Percentiles rank a stretch among this genome's conserved stretches.
Evolutionary conservation across 75 land plant genomes (phyloP).

Genomic region (Chamaecyparis obtusa): DNA sequence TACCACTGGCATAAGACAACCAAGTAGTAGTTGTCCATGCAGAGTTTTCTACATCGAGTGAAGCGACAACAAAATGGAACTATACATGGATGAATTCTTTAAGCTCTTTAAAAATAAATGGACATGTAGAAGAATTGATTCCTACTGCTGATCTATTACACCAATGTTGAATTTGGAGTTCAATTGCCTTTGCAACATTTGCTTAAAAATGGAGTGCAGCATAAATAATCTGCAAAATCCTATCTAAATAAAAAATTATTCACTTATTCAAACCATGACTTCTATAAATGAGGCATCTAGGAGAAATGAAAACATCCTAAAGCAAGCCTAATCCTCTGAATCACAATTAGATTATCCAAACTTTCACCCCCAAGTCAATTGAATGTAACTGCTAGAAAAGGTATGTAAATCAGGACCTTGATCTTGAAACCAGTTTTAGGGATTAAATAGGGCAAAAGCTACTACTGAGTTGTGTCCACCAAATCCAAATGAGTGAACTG

Average conservation of each 20-base stretch:
- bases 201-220: background rate
- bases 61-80: background rate
- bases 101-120: background rate
- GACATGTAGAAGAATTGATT: background rate
- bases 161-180: background rate
- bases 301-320: background rate
- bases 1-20: background rate
- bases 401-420: background rate
- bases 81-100: background rate
- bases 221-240: background rate
- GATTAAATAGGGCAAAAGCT: constrained; percentile 54
- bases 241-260: background rate
- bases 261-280: background rate
- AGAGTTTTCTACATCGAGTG: background rate
- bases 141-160: constrained; percentile 1
- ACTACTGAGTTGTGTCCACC: constrained; percentile 74
- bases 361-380: background rate
- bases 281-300: background rate
- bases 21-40: background rate
- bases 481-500: constrained; percentile 76
- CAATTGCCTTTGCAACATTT: background rate
- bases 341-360: background rate
- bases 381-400: background rate
- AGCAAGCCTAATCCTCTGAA: background rate
- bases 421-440: background rate